Base-by-base conservation (phyloP, 306 rosid genomes). In the Dryas drummondii region DNA sequence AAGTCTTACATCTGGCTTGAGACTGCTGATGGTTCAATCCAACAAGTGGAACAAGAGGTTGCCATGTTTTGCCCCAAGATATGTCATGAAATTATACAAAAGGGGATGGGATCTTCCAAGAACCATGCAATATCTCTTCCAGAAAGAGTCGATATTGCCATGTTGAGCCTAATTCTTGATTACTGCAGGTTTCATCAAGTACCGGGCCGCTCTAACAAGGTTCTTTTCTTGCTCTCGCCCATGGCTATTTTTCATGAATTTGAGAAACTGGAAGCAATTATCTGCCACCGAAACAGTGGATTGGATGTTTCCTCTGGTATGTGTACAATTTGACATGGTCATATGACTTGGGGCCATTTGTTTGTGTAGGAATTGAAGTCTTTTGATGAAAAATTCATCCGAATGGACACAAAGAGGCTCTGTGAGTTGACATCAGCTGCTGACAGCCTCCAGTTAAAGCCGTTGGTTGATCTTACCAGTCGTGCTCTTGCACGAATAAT, bases 41-140 rank as follows among this genome's bases (percentile, higher is more conserved):
- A 93, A 81, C 91, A 93, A 93, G 93, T 93, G 57, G 92, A 93
- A 80, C 88, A 93, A 82, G 96, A 87, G 80, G 91, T 90, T 80
- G 98, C 98, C 26, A 83, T 90, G 96, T 90, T 90, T 84, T 93
- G 98, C 90, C 98, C 98, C 3, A 78, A 87, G 96, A 93, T 93
- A 78, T 87, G 91, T 69, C 85, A 79, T 70, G 98, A 93, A 81
- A 76, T 87, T 80, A 82, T 88, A 76, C 91, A 88, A 55, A 84
- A 87, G 14, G 94, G 93, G 79, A 80, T 82, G 91, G 96, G 98
- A 81, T 84, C 90, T 48, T 93, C 98, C 86, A 93, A 93, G 76
- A 88, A 73, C 11, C 84, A 82, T 84, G 96, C 98, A 26, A 87
- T 93, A 81, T 87, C 88, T 74, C 96, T 93, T 73, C 94, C 98